Evolutionary conservation across 1,139 yeast species (phyloP).

Genomic region (Kazachstania sp.): DNA sequence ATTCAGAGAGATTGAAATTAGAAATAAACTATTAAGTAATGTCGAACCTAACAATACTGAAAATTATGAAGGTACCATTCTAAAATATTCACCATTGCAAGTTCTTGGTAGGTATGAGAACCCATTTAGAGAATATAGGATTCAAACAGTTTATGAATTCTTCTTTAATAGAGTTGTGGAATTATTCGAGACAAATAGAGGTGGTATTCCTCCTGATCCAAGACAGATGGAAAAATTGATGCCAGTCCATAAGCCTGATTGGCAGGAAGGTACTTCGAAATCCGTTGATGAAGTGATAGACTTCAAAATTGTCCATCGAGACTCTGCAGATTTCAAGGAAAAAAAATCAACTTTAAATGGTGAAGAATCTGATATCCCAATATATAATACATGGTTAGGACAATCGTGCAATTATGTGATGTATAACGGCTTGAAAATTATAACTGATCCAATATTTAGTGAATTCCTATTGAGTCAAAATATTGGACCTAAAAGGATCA

Average conservation of each 20-base stretch:
- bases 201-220: constrained; percentile 49
- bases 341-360: constrained; percentile 3
- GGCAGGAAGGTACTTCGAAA: constrained; percentile 10
- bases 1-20: constrained; percentile 44
- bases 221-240: constrained; percentile 44
- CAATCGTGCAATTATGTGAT: constrained; percentile 79
- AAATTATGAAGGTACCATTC: constrained; percentile 26
- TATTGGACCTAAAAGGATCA: constrained; percentile 75
- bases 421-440: constrained; percentile 58
- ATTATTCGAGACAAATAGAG: constrained; percentile 61
- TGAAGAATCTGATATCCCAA: constrained; percentile 9
- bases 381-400: constrained; percentile 76
- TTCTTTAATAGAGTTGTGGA: constrained; percentile 63
- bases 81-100: constrained; percentile 39
- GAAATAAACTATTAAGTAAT: constrained; percentile 34
- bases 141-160: constrained; percentile 85
- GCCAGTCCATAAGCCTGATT: constrained; percentile 47
- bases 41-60: constrained; percentile 19
- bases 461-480: constrained; percentile 53
- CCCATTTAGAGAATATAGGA: constrained; percentile 85
- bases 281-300: constrained; percentile 1
- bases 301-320: constrained; percentile 14
- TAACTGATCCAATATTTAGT: constrained; percentile 81
- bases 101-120: constrained; percentile 79
- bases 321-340: background rate